Base-by-base conservation (phyloP, 1,284 basidiomycete genomes). In the Vanrija sp. region DNA sequence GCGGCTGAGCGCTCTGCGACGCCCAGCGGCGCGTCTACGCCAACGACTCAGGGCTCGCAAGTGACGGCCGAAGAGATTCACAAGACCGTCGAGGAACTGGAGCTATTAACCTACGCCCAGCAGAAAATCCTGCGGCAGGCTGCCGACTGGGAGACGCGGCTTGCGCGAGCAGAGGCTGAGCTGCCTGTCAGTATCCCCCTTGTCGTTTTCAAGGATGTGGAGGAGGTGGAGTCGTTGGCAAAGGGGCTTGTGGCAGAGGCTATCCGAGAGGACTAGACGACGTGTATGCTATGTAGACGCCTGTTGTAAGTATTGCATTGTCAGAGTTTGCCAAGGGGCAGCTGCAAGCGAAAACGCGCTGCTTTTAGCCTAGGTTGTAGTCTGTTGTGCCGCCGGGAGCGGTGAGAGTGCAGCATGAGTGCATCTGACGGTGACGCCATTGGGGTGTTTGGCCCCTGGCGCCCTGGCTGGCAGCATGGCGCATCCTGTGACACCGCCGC, bases 71-170 rank as follows among this genome's bases (percentile, higher is more conserved):
- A 45, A 14, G 54, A 48, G 38, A 36, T 54, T 18, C 37, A 53
- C 18, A 35, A 23, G 9, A 58, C 55, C 2, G 57, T 60, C 24
- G 60, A 62, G 15, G 66, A 66, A 39, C 27, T 68, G 15, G 47
- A 62, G 45, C 54, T 56, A 10, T 58, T 71, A 2, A 56, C 62
- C 1, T 57, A 64, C 2, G 60, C 59, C 10, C 67, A 69, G 62
- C 61, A 64, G 46, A 75, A 72, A 64, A 55, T 70, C 14, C 52
- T 71, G 42, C 57, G 55, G 37, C 54, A 62, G 20, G 71, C 67
- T 7, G 60, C 61, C 19, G 52, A 59, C 50, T 72, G 69, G 72
- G 60, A 64, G 42, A 46, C 51, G 18, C 57, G 68, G 36, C 54
- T 65, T 42, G 56, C 41, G 16, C 51, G 48, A 23, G 65, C 66